Conservation (phyloP, 2,329 filamentous ascomycete genomes). For the Scedosporium aurantiacum region DNA sequence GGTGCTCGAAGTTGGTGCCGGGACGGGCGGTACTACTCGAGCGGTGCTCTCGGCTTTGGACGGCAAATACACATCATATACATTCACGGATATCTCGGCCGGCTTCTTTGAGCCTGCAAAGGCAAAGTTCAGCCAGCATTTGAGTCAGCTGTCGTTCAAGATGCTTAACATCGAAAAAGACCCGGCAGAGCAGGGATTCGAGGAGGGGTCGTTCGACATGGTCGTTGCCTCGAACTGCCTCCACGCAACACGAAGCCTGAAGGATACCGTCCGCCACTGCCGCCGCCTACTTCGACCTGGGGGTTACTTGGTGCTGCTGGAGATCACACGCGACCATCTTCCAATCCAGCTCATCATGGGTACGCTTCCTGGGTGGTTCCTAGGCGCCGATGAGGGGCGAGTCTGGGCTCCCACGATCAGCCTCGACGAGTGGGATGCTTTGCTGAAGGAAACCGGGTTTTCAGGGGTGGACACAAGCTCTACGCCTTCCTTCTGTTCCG, state of each 20-base stretch:
- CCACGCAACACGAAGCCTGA: slow-evolving; percentile 22
- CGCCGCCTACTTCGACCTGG: slow-evolving; percentile 29
- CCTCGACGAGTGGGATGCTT: neutral
- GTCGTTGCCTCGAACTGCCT: slow-evolving; percentile 27
- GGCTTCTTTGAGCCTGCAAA: slow-evolving; percentile 27
- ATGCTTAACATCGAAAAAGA: slow-evolving; percentile 17
- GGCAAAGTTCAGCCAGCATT: slow-evolving; percentile 16
- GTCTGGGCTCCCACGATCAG: slow-evolving; percentile 3
- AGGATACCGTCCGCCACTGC: slow-evolving; percentile 17
- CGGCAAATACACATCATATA: slow-evolving; percentile 23
- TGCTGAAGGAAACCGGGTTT: slow-evolving; percentile 6
- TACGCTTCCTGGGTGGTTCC: slow-evolving; percentile 19
- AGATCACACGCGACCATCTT: slow-evolving; percentile 18
- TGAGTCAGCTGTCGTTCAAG: neutral
- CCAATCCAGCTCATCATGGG: slow-evolving; percentile 14
- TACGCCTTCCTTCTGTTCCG: slow-evolving; percentile 6
- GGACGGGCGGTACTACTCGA: slow-evolving; percentile 29
- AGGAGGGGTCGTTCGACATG: slow-evolving; percentile 22
- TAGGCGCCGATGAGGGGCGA: slow-evolving; percentile 14
- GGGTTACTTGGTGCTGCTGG: slow-evolving; percentile 32
- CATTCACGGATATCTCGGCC: slow-evolving; percentile 32
- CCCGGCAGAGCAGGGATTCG: slow-evolving; percentile 20
- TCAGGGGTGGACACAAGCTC: slow-evolving; percentile 7
- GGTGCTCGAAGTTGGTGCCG: slow-evolving; percentile 30
- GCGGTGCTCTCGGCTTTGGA: slow-evolving; percentile 21